Percentiles rank a stretch among this genome's conserved stretches.
Evolutionary conservation across 176 grass and related monocot genomes (phyloP).

Genomic region (sorghum (Sorghum bicolor)): Sorghum_bicolor_NCBIv3 NC_012877.2:62073001-62073500

Average conservation of each 20-base stretch:
- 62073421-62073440: background rate
- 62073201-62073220: background rate
- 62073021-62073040: background rate
- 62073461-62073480: slow-evolving; percentile 16
- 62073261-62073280: background rate
- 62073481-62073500: slow-evolving; percentile 33
- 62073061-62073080: background rate
- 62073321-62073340: slow-evolving; percentile 56
- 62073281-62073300: slow-evolving; percentile 19
- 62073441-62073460: background rate
- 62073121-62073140: background rate
- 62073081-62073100: background rate
- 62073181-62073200: background rate
- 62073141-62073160: background rate
- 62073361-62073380: background rate
- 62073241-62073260: background rate
- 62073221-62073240: background rate
- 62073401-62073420: background rate
- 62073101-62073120: background rate
- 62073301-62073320: slow-evolving; percentile 49
- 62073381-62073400: background rate
- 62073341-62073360: slow-evolving; percentile 30
- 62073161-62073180: background rate
- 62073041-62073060: background rate
- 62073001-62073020: background rate